These are phyloP conservation scores for Sequoiadendron giganteum DNA, from an alignment of 75 land plant species.

Conservation along the genomic window DNA sequence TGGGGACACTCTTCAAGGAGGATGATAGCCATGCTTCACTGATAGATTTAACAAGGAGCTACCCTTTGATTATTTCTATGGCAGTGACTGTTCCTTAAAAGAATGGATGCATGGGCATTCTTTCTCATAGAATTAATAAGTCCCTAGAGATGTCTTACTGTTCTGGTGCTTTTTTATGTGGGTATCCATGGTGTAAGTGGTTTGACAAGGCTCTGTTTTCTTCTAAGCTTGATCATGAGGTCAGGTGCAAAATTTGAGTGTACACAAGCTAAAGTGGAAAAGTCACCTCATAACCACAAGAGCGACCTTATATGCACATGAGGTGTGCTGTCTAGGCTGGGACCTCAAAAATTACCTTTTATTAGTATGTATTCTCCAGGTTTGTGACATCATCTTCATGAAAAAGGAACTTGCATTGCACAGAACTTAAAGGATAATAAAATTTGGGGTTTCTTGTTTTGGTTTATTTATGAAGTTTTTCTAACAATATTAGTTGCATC, in stretches of 20 bases:
- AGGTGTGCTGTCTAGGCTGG: too few species aligned
- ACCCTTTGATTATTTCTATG: background rate
- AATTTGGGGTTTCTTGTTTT: background rate
- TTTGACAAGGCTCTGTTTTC: too few species aligned
- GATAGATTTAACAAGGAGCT: background rate
- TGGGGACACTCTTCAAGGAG: background rate
- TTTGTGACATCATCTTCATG: background rate
- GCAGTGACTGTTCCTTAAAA: background rate
- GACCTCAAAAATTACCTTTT: too few species aligned
- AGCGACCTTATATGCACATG: too few species aligned
- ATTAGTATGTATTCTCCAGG: background rate
- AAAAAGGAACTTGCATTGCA: background rate
- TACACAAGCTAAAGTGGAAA: too few species aligned
- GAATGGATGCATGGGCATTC: background rate
- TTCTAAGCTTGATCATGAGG: too few species aligned
- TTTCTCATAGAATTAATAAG: background rate
- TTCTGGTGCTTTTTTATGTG: background rate
- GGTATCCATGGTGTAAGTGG: too few species aligned
- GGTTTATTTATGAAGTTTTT: background rate
- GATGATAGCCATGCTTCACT: background rate
- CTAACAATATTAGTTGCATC: too few species aligned
- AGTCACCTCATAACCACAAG: too few species aligned
- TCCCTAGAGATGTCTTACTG: background rate
- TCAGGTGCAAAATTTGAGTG: too few species aligned
- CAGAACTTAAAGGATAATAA: background rate